Percentiles rank a stretch among this genome's conserved stretches.
Evolutionary conservation across 345 rosid species (phyloP).

Genomic region (Euphorbia pulcherrima): DNA sequence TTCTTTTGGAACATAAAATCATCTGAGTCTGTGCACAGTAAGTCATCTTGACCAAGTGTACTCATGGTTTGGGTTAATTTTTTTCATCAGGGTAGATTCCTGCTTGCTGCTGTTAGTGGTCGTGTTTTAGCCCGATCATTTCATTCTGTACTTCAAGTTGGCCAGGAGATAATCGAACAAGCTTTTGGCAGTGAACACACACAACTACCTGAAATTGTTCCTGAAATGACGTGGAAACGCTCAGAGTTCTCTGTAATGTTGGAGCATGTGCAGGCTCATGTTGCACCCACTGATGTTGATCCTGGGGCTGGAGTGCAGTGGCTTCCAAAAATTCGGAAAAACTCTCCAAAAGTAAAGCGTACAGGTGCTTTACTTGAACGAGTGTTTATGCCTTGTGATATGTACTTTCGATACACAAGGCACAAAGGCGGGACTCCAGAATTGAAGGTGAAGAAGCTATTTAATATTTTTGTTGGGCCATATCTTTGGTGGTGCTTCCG

Average conservation of each 20-base stretch:
- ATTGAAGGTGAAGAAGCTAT: constrained; percentile 58
- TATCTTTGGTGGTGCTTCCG: background rate
- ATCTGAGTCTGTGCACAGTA: background rate
- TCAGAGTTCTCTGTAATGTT: constrained; percentile 93
- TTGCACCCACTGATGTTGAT: constrained; percentile 99
- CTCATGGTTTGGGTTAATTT: constrained; percentile 1
- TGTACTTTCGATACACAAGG: constrained; percentile 91
- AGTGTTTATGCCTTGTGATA: constrained; percentile 98
- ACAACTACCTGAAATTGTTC: constrained; percentile 65
- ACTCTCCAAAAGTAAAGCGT: constrained; percentile 89
- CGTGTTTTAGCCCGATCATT: constrained; percentile 92
- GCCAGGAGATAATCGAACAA: constrained; percentile 81
- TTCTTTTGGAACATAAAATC: background rate
- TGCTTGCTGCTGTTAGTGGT: constrained; percentile 96
- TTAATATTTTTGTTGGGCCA: constrained; percentile 1
- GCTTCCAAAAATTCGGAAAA: constrained; percentile 87
- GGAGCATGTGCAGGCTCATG: constrained; percentile 98
- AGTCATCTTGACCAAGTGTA: constrained; percentile 1
- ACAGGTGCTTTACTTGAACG: constrained; percentile 98
- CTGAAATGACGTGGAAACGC: constrained; percentile 91
- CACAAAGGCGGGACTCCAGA: constrained; percentile 97
- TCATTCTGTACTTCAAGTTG: constrained; percentile 84
- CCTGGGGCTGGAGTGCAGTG: constrained; percentile 99
- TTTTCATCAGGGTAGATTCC: constrained; percentile 75
- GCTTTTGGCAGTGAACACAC: constrained; percentile 68